Base-by-base conservation (phyloP, 306 rosid species). In the Ziziphus jujuba region DNA sequence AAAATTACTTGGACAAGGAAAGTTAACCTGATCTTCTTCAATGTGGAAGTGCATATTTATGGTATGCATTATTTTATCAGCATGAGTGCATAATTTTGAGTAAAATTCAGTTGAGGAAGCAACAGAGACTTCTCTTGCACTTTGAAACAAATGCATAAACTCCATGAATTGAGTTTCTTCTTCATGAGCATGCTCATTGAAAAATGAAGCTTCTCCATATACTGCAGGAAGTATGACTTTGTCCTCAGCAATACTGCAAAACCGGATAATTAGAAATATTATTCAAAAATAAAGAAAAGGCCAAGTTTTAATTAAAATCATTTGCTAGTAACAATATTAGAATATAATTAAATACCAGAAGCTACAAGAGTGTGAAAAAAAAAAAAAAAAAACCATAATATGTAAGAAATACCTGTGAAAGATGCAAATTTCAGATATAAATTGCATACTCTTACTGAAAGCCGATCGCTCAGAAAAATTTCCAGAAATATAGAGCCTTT, bases 381-480 rank as follows among this genome's bases (percentile, higher is more conserved):
- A 55, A 36, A 17, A 17, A 55, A 67, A 31, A 40, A 9, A 36
- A 56, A 67, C 40, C 0, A n/a, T 28, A 28, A 28, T 28, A 28
- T 16, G 0, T 5, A 31, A 51, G 45, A 20, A 21, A 51, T 76
- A 93, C 98, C 98, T 90, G 84, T 93, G 96, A 85, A 83, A 93
- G 72, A 88, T 86, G 86, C 92, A 90, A 69, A 93, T 83, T 80
- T 93, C 90, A 34, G 97, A 87, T 51, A 90, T 80, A 71, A 90
- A 93, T 74, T 90, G 89, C 72, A 93, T 69, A 72, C 87, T 83
- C 76, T 83, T 84, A 74, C 80, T 75, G 64, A 86, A 88, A 74
- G 84, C 82, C 49, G 86, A 77, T 16, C 71, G 80, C 78, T 79
- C 73, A 51, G 86, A 67, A 66, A 87, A 85, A 73, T 88, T 82